A percentile compares a stretch with the other conserved stretches of the same genome.
Evolutionary conservation across 2,329 filamentous ascomycete species (phyloP).

Genomic region (Aspergillus sp.): DNA sequence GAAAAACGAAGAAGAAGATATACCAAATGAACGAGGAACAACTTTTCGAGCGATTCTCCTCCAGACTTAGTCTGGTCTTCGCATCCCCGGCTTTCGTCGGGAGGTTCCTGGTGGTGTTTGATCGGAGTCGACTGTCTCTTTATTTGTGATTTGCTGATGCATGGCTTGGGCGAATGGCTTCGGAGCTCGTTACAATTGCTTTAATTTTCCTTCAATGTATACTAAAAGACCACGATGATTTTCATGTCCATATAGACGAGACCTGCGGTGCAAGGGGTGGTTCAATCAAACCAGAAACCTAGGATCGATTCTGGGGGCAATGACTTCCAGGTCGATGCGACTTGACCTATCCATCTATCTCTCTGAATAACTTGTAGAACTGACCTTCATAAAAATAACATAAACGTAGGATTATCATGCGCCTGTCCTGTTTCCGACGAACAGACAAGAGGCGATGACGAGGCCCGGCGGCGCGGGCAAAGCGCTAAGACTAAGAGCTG

Average conservation of each 20-base stretch:
- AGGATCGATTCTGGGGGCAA: neutral
- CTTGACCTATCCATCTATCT: neutral
- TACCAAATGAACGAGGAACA: neutral
- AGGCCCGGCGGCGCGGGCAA: neutral
- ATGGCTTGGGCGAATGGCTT: conserved; percentile 38
- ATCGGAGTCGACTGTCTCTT: conserved; percentile 11
- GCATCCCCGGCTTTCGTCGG: neutral
- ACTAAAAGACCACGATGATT: conserved; percentile 22
- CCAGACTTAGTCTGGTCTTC: neutral
- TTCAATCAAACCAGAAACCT: neutral
- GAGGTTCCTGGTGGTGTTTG: conserved; percentile 6
- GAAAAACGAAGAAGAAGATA: neutral
- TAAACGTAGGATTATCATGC: no score
- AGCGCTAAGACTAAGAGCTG: neutral
- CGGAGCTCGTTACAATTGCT: conserved; percentile 20
- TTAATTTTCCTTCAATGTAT: conserved; percentile 20
- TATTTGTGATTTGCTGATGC: conserved; percentile 25
- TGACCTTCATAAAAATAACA: neutral
- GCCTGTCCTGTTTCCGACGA: no score
- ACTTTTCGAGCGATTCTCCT: neutral
- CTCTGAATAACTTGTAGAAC: neutral
- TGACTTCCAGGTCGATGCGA: neutral
- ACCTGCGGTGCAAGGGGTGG: conserved; percentile 1
- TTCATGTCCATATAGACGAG: conserved; percentile 24
- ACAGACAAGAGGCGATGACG: neutral